phyloP scores from a whole-genome alignment of 768 basidiomycete genomes.

The Chiua virens region DNA sequence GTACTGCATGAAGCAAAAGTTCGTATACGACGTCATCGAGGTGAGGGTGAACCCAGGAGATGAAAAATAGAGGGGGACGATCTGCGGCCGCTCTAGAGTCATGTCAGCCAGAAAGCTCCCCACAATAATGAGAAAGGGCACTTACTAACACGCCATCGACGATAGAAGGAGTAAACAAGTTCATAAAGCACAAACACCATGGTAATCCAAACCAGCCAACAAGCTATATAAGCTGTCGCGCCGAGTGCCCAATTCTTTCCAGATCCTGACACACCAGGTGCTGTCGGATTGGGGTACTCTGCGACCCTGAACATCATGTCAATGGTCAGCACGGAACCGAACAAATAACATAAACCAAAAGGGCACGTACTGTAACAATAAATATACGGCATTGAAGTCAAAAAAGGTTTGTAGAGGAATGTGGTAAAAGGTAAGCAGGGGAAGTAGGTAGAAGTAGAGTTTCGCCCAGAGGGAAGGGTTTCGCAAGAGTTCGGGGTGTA shows the following conservation, averaged over 20 bases:
- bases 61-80: conserved; percentile 83
- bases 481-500: conserved; percentile 68
- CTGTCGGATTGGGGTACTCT: conserved; percentile 68
- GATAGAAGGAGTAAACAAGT: conserved; percentile 68
- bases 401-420: conserved; percentile 79
- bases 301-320: conserved; percentile 63
- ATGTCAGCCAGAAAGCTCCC: background rate
- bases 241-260: conserved; percentile 81
- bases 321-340: conserved; percentile 10
- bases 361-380: conserved; percentile 73
- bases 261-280: conserved; percentile 67
- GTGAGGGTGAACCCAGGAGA: conserved; percentile 74
- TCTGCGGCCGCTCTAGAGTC: conserved; percentile 71
- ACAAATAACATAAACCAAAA: background rate
- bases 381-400: conserved; percentile 86
- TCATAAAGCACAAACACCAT: conserved; percentile 78
- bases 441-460: conserved; percentile 68
- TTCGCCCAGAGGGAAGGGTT: conserved; percentile 55
- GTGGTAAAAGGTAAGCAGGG: conserved; percentile 70
- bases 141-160: conserved; percentile 81
- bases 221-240: conserved; percentile 79
- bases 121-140: conserved; percentile 26
- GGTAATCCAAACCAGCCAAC: conserved; percentile 74
- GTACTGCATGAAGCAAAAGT: conserved; percentile 83
- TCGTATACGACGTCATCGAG: conserved; percentile 75